These are phyloP conservation scores for Mortierella alpina DNA, from an alignment of 192 early-diverging fungal species.

Conservation along the genomic window DNA sequence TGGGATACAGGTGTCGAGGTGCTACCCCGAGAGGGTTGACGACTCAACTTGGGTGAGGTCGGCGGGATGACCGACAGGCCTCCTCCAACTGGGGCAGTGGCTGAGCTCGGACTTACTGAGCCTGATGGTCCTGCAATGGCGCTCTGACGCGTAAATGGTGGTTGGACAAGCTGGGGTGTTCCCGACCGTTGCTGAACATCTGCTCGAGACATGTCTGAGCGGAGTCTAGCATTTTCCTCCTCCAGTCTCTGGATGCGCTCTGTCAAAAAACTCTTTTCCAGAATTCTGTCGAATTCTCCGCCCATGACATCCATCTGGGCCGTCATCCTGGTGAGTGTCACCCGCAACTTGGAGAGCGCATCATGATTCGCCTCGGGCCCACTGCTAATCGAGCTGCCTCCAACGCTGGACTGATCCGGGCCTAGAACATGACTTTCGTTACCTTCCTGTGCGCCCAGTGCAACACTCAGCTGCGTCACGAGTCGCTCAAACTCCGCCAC, in stretches of 20 bases:
- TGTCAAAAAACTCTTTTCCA: conserved; percentile 56
- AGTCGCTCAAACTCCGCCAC: conserved; percentile 49
- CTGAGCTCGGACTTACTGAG: conserved; percentile 13
- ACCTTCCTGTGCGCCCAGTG: conserved; percentile 9
- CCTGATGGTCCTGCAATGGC: conserved; percentile 22
- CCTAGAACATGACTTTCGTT: conserved; percentile 15
- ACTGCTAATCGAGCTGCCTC: conserved; percentile 26
- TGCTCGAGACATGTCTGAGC: conserved; percentile 37
- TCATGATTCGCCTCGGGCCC: conserved; percentile 38
- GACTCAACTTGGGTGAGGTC: conserved; percentile 31
- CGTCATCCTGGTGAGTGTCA: conserved; percentile 48
- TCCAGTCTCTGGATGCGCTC: conserved; percentile 40
- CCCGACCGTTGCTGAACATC: conserved; percentile 49
- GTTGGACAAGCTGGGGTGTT: conserved; percentile 33
- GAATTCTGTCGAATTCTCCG: conserved; percentile 53
- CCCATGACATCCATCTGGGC: conserved; percentile 59
- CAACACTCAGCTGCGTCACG: conserved; percentile 31
- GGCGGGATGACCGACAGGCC: conserved; percentile 17
- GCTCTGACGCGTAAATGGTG: conserved; percentile 15
- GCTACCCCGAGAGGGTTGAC: conserved; percentile 38
- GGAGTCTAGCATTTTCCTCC: conserved; percentile 41
- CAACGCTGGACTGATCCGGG: conserved; percentile 17
- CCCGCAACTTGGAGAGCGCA: conserved; percentile 36
- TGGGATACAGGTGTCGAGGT: neutral
- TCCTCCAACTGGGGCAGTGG: conserved; percentile 2